phyloP scores from a whole-genome alignment of 768 basidiomycete species.

The Pleurotus giganteus region DNA sequence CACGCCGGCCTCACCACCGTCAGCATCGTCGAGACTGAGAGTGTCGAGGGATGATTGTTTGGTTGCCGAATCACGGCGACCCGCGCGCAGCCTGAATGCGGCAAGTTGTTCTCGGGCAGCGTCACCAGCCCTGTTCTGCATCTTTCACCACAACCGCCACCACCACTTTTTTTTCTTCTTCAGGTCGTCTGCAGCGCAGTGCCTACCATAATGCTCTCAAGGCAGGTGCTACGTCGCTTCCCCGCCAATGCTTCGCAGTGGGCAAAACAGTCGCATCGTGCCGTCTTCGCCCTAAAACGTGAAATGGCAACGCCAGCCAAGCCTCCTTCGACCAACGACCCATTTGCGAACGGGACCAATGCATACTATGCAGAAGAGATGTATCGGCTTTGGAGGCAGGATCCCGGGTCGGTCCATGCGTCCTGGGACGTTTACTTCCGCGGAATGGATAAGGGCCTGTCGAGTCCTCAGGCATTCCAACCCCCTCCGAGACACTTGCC shows the following conservation, averaged over 20 bases:
- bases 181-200: conserved; percentile 8
- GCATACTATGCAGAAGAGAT: conserved; percentile 96
- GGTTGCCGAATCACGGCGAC: neutral
- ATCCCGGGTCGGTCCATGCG: conserved; percentile 87
- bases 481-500: conserved; percentile 77
- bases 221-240: conserved; percentile 31
- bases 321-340: conserved; percentile 74
- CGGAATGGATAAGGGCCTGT: conserved; percentile 86
- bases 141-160: conserved; percentile 9
- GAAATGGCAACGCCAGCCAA: conserved; percentile 44
- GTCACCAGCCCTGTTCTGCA: neutral
- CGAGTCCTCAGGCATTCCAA: conserved; percentile 78
- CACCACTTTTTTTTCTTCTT: conserved; percentile 2
- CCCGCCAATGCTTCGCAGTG: conserved; percentile 20
- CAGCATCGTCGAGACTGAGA: neutral
- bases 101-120: conserved; percentile 5
- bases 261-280: conserved; percentile 13
- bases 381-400: conserved; percentile 90
- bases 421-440: conserved; percentile 96
- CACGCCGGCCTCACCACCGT: neutral
- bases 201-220: conserved; percentile 28
- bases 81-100: conserved; percentile 1
- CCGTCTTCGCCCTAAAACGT: conserved; percentile 21
- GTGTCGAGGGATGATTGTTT: neutral
- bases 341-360: conserved; percentile 93